A percentile compares a stretch with the other conserved stretches of the same genome.
These are phyloP conservation scores for Xylariaceae sp. DNA, from an alignment of 2,329 filamentous ascomycete genomes.

Conservation along the genomic window DNA sequence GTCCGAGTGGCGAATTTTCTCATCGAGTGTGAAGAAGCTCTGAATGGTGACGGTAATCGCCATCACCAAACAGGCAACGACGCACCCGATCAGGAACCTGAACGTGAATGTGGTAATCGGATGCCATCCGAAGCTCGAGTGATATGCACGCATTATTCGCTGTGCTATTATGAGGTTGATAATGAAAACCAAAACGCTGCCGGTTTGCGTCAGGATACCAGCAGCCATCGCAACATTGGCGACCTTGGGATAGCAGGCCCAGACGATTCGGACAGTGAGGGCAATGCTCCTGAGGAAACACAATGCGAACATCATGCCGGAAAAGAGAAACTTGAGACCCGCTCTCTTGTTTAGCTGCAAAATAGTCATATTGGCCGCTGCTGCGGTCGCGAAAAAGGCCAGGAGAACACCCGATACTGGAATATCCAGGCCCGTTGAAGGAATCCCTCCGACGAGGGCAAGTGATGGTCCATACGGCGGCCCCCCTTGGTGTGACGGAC, in stretches of 20 bases:
- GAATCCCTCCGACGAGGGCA: slow-evolving; percentile 27
- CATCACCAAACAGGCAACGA: slow-evolving; percentile 57
- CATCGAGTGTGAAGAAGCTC: slow-evolving; percentile 60
- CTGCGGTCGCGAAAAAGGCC: slow-evolving; percentile 24
- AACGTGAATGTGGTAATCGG: slow-evolving; percentile 47
- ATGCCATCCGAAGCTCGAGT: slow-evolving; percentile 67
- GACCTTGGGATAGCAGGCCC: slow-evolving; percentile 41
- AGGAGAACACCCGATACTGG: slow-evolving; percentile 24
- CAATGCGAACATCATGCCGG: slow-evolving; percentile 53
- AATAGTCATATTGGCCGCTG: slow-evolving; percentile 25
- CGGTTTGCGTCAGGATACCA: slow-evolving; percentile 65
- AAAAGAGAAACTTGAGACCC: slow-evolving; percentile 56
- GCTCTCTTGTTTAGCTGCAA: slow-evolving; percentile 43
- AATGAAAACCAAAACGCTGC: slow-evolving; percentile 69
- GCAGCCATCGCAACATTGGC: slow-evolving; percentile 51
- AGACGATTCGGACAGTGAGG: slow-evolving; percentile 48
- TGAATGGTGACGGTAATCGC: slow-evolving; percentile 61
- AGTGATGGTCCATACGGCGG: slow-evolving; percentile 20
- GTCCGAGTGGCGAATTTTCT: slow-evolving; percentile 44
- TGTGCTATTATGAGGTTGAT: slow-evolving; percentile 74
- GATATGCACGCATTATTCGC: slow-evolving; percentile 66
- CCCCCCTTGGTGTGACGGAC: slow-evolving; percentile 5
- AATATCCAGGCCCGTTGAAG: slow-evolving; percentile 21
- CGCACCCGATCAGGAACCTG: slow-evolving; percentile 51
- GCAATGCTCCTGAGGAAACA: slow-evolving; percentile 51